Base-by-base conservation (phyloP, 2,329 filamentous ascomycete genomes). In the Neonectria coccinea region DNA sequence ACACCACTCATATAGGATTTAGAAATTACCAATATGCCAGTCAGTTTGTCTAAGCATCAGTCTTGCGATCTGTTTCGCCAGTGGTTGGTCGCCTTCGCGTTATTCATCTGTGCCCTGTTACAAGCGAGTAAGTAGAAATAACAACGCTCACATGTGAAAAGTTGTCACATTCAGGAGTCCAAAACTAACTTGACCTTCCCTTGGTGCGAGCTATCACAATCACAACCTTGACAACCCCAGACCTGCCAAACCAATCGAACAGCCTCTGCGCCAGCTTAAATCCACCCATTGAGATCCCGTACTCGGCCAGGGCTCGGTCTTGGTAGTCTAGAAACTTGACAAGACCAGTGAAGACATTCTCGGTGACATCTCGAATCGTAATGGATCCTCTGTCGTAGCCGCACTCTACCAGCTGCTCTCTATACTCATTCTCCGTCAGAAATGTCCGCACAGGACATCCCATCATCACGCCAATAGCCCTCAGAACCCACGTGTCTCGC, bases 301-400 rank as follows among this genome's bases (percentile, higher is more conserved):
- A 79, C 25, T 73, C 73, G 14, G 70, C 69, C 33, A 81, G 61
- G 0, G 75, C 71, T 7, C 66, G 62, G 14, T 79, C 77, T 42
- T 81, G 80, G 7, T 59, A 61, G 18, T 73, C 70, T 27, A 89
- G 73, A 60, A 82, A 86, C 1, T 56, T 67, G 4, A 82, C 79
- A 16, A 89, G 71, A 0, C 84, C 84, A 0, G 74, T 67, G 68
- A 89, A 89, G 0, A 88, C 85, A 64, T 86, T 74, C 5, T 81
- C 77, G 2, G 86, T 85, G 18, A 89, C 77, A 68, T 89, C 86
- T 16, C 75, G 74, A 1, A 87, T 78, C 27, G 76, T 74, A 45
- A 87, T 82, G 7, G 66, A 61, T 0, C 76, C 73, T 3, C 66
- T 57, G 12, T 79, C 73, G 67, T 88, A 89, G 2, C 86, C 86